Percentiles rank a stretch among this genome's conserved stretches.
These are phyloP conservation scores for Hyaloscypha hepaticicola DNA, from an alignment of 495 filamentous ascomycete genomes.

Conservation along the genomic window DNA sequence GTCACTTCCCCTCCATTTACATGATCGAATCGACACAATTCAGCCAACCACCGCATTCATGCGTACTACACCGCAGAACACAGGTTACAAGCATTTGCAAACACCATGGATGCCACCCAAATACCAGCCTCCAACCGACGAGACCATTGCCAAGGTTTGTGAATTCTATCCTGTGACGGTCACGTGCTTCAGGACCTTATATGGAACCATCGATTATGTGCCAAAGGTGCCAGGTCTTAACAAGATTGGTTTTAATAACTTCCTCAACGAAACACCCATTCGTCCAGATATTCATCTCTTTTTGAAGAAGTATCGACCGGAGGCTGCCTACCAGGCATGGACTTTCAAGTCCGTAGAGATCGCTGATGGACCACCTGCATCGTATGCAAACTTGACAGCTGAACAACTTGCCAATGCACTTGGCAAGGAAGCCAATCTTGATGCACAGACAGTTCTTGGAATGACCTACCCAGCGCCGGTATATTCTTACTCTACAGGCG, in stretches of 20 bases:
- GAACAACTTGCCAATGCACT: slow-evolving; percentile 28
- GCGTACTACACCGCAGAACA: slow-evolving; percentile 30
- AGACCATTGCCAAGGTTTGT: slow-evolving; percentile 21
- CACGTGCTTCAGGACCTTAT: slow-evolving; percentile 53
- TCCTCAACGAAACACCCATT: slow-evolving; percentile 63
- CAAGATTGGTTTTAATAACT: slow-evolving; percentile 66
- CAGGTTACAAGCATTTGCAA: slow-evolving; percentile 17
- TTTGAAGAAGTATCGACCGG: slow-evolving; percentile 49
- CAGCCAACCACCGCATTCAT: slow-evolving; percentile 68
- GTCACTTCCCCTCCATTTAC: slow-evolving; percentile 54
- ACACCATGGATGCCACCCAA: slow-evolving; percentile 15
- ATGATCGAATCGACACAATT: slow-evolving; percentile 59
- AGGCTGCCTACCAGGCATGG: slow-evolving; percentile 40
- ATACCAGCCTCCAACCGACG: slow-evolving; percentile 19
- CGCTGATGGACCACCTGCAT: slow-evolving; percentile 58
- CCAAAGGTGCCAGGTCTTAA: slow-evolving; percentile 34
- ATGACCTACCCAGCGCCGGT: slow-evolving; percentile 57
- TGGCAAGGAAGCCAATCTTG: slow-evolving; percentile 70
- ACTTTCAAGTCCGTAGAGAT: slow-evolving; percentile 64
- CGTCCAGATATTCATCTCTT: slow-evolving; percentile 57
- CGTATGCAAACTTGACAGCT: slow-evolving; percentile 38
- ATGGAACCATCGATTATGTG: slow-evolving; percentile 51
- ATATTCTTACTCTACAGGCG: slow-evolving; percentile 66
- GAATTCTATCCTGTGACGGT: slow-evolving; percentile 36
- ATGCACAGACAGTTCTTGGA: slow-evolving; percentile 66